Conservation (phyloP, 495 filamentous ascomycete species). For the Tetracladium setigerum region DNA sequence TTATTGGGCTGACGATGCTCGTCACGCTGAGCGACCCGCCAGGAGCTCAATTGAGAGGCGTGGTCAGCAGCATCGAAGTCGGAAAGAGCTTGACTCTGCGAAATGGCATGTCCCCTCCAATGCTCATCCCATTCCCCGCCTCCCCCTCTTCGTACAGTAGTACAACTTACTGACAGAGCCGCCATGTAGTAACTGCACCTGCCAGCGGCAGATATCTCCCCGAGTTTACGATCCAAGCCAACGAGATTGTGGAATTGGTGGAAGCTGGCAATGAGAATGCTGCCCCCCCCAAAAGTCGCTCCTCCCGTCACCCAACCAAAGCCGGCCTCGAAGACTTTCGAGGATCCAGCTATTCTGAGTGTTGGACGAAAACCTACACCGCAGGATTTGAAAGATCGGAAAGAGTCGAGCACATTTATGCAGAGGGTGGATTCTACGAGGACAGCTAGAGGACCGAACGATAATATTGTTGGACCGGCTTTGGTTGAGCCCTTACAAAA, state of each 20-base stretch:
- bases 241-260: constrained; percentile 31
- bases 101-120: constrained; percentile 54
- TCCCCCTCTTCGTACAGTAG: not conserved
- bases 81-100: constrained; percentile 66
- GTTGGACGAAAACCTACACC: constrained; percentile 28
- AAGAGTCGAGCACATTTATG: constrained; percentile 4
- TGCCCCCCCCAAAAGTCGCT: not conserved
- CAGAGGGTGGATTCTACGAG: constrained; percentile 8
- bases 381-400: constrained; percentile 6
- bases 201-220: constrained; percentile 27
- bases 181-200: constrained; percentile 14
- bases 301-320: constrained; percentile 7
- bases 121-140: not conserved
- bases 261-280: constrained; percentile 24
- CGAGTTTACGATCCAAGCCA: constrained; percentile 26
- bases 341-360: constrained; percentile 49
- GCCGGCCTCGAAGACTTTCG: constrained; percentile 26
- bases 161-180: constrained; percentile 3
- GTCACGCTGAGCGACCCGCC: constrained; percentile 65
- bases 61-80: constrained; percentile 61
- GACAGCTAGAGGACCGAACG: constrained; percentile 7
- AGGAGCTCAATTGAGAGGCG: constrained; percentile 59
- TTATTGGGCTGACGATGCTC: constrained; percentile 72
- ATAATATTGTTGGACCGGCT: not conserved
- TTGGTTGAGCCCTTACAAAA: constrained; percentile 15